Evolutionary conservation across 2,329 filamentous ascomycete species (phyloP).

Genomic region (Aphanocladium album): DNA sequence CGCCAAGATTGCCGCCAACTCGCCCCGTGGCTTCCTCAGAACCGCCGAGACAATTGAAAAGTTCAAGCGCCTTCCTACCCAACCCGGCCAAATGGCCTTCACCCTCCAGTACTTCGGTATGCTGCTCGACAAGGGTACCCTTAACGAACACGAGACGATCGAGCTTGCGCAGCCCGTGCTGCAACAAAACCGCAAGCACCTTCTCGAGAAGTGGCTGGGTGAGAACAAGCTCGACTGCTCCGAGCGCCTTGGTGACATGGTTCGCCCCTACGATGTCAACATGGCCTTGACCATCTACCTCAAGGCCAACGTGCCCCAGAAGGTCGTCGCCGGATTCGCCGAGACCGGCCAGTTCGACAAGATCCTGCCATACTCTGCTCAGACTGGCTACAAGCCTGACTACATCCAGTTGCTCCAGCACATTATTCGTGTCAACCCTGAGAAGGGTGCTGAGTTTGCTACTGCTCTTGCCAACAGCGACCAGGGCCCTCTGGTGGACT

Average conservation of each 20-base stretch:
- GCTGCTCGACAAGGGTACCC: conserved; percentile 86
- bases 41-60: conserved; percentile 93
- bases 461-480: conserved; percentile 88
- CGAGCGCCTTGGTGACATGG: conserved; percentile 91
- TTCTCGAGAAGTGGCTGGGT: conserved; percentile 96
- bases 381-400: conserved; percentile 88
- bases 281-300: conserved; percentile 86
- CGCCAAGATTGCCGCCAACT: conserved; percentile 94
- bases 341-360: conserved; percentile 96
- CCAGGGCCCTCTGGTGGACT: conserved; percentile 79
- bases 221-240: conserved; percentile 96
- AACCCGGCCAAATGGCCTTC: conserved; percentile 82
- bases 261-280: conserved; percentile 82
- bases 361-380: conserved; percentile 84
- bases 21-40: conserved; percentile 88
- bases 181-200: conserved; percentile 87
- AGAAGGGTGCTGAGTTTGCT: conserved; percentile 93
- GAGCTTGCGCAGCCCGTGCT: conserved; percentile 91
- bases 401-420: conserved; percentile 90
- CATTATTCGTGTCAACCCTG: conserved; percentile 83
- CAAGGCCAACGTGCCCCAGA: conserved; percentile 83
- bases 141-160: conserved; percentile 91
- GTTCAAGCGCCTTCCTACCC: conserved; percentile 80
- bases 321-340: conserved; percentile 91
- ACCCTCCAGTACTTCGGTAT: conserved; percentile 98